Evolutionary conservation across 305 asterid species (phyloP).

Genomic region (Fraxinus latifolia): DNA sequence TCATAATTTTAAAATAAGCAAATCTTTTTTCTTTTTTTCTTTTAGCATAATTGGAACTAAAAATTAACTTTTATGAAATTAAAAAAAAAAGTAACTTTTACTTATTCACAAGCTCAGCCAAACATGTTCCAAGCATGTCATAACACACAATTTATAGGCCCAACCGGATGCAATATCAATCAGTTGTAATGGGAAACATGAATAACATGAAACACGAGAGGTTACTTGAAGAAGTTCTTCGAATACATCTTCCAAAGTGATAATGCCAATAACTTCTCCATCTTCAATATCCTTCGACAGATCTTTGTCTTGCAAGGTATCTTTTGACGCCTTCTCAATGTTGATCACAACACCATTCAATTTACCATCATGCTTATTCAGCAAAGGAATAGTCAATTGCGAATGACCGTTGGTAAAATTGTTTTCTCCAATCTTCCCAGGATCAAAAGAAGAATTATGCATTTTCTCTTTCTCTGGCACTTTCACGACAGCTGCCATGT

Average conservation of each 20-base stretch:
- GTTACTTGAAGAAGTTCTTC: constrained; percentile 96
- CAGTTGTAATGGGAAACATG: background rate
- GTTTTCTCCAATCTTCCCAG: constrained; percentile 25
- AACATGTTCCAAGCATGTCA: background rate
- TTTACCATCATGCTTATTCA: constrained; percentile 39
- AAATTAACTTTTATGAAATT: background rate
- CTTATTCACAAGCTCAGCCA: background rate
- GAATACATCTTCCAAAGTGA: constrained; percentile 93
- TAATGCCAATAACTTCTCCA: constrained; percentile 93
- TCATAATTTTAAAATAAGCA: background rate
- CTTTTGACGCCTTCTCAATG: constrained; percentile 46
- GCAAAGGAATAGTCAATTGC: constrained; percentile 52
- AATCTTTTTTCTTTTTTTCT: background rate
- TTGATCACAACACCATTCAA: constrained; percentile 43
- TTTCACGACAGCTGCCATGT: constrained; percentile 98
- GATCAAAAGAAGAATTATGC: constrained; percentile 27
- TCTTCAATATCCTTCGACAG: constrained; percentile 59
- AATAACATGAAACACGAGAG: constrained; percentile 2
- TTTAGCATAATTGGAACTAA: background rate
- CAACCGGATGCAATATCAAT: background rate
- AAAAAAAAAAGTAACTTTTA: background rate
- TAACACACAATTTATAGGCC: background rate
- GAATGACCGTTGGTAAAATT: constrained; percentile 35
- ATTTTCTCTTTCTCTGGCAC: constrained; percentile 53
- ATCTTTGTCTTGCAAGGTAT: constrained; percentile 21